These are phyloP conservation scores for Oryza rufipogon DNA, from an alignment of 176 grass and related monocot species.

Conservation along the genomic window DNA sequence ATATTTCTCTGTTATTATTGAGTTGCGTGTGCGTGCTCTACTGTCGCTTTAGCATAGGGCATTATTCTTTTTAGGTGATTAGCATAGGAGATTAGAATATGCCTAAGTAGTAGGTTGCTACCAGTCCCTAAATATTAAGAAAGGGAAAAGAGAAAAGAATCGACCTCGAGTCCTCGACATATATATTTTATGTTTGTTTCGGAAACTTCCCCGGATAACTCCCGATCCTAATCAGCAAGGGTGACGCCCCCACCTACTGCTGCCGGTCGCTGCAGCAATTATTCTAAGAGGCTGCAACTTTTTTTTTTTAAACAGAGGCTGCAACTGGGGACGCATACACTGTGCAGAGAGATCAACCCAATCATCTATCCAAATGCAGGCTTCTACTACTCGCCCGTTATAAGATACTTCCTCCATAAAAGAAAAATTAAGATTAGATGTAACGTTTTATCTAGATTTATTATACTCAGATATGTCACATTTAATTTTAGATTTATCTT, in stretches of 20 bases:
- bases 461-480: too few species aligned
- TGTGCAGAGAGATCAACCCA: not conserved
- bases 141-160: not conserved
- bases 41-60: not conserved
- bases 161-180: not conserved
- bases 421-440: too few species aligned
- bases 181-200: conserved; percentile 12
- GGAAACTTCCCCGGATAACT: conserved; percentile 18
- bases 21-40: not conserved
- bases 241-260: conserved; percentile 23
- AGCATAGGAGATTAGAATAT: not conserved
- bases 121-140: not conserved
- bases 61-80: not conserved
- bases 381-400: too few species aligned
- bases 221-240: not conserved
- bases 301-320: not conserved
- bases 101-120: not conserved
- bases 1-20: not conserved
- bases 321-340: not conserved
- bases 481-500: too few species aligned
- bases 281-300: not conserved
- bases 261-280: not conserved
- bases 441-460: too few species aligned
- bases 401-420: too few species aligned
- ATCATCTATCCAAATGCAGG: not conserved